Percentiles rank a stretch among this genome's conserved stretches.
These are phyloP conservation scores for Pelagophyceae sp. DNA, from an alignment of 352 stramenopile species.

Conservation along the genomic window DNA sequence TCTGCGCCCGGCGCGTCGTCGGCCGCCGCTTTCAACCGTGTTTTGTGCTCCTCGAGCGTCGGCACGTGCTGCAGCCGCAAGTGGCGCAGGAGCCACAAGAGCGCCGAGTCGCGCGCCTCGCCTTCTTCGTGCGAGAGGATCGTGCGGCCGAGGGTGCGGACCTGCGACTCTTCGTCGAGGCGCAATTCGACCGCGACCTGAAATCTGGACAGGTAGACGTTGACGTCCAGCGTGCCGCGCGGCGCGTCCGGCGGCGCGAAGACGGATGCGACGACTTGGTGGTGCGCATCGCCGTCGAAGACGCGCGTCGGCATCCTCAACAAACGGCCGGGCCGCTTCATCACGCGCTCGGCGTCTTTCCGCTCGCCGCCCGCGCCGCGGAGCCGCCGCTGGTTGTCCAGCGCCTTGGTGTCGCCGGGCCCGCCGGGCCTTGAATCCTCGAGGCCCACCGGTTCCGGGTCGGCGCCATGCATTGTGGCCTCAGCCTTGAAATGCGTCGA, in stretches of 20 bases:
- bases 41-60: background rate
- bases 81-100: constrained; percentile 2
- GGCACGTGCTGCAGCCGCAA: background rate
- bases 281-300: background rate
- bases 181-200: background rate
- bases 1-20: background rate
- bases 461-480: background rate
- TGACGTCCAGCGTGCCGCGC: background rate
- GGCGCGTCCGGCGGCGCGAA: background rate
- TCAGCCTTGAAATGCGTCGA: background rate
- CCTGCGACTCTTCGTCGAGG: background rate
- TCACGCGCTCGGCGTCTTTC: background rate
- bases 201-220: background rate
- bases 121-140: constrained; percentile 3
- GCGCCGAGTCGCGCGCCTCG: background rate
- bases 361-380: background rate
- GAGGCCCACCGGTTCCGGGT: constrained; percentile 3
- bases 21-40: background rate
- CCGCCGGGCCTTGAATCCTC: background rate
- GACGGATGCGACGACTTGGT: background rate
- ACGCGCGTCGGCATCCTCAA: background rate
- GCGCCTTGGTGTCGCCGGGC: background rate
- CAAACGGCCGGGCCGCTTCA: background rate
- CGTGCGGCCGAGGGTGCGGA: background rate
- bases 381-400: background rate